phyloP scores from a whole-genome alignment of 306 rosid genomes.

The Cotoneaster glaucophyllus region DNA sequence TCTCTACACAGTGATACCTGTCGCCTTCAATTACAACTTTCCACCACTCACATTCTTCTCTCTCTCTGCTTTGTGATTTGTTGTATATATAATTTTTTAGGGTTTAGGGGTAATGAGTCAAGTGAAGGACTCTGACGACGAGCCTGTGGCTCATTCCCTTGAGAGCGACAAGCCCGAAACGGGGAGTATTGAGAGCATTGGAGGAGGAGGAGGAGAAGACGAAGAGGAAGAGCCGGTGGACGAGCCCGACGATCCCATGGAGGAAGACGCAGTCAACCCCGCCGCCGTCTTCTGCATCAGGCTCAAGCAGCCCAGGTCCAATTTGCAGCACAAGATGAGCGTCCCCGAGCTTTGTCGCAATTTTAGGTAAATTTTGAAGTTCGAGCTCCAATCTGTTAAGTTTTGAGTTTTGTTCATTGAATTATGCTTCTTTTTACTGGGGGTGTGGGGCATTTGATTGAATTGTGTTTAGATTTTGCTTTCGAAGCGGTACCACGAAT shows the following conservation, averaged over 20 bases:
- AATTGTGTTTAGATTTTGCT: not conserved
- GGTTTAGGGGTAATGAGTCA: slow-evolving; percentile 58
- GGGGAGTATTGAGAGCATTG: not conserved
- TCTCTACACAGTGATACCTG: slow-evolving; percentile 65
- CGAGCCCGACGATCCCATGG: slow-evolving; percentile 51
- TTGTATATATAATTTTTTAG: slow-evolving; percentile 44
- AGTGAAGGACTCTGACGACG: slow-evolving; percentile 54
- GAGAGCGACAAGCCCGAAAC: slow-evolving; percentile 42
- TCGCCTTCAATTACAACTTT: slow-evolving; percentile 98
- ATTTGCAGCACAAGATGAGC: slow-evolving; percentile 78
- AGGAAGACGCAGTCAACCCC: slow-evolving; percentile 50
- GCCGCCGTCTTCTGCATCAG: slow-evolving; percentile 73
- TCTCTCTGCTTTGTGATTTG: slow-evolving; percentile 12
- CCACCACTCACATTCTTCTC: slow-evolving; percentile 48
- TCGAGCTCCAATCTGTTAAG: slow-evolving; percentile 3
- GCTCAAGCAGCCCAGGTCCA: slow-evolving; percentile 63
- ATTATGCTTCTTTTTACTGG: not conserved
- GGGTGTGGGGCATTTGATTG: not conserved
- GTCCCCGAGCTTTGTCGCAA: slow-evolving; percentile 92
- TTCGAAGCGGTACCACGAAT: not conserved
- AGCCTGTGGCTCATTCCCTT: slow-evolving; percentile 44
- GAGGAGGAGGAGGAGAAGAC: not conserved
- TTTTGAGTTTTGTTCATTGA: not conserved
- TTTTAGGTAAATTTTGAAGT: slow-evolving; percentile 50
- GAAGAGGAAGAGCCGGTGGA: slow-evolving; percentile 35